Conservation (phyloP, 23 red algal genomes). For the Gracilariopsis chorda region DNA sequence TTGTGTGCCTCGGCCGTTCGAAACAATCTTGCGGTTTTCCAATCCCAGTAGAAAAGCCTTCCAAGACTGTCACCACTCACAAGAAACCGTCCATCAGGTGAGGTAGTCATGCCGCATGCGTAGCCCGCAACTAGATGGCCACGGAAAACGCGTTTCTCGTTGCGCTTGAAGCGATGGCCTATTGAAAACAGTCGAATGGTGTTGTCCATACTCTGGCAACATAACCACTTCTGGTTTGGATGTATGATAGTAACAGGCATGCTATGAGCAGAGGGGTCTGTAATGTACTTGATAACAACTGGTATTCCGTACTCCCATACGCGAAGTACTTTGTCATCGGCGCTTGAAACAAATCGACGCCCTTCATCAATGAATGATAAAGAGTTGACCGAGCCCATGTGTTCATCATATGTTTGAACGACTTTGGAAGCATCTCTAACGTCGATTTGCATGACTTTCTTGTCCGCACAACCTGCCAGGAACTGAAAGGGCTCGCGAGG, state of each 20-base stretch:
- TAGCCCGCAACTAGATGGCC: conserved; percentile 93
- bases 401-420: conserved; percentile 80
- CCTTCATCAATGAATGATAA: conserved; percentile 80
- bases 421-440: conserved; percentile 50
- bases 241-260: conserved; percentile 67
- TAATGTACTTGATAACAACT: conserved; percentile 81
- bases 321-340: conserved; percentile 84
- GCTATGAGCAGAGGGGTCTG: conserved; percentile 60
- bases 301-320: conserved; percentile 95
- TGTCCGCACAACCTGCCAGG: conserved; percentile 75
- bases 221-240: conserved; percentile 73
- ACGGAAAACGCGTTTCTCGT: conserved; percentile 62
- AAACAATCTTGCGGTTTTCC: conserved; percentile 69
- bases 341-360: conserved; percentile 74
- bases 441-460: conserved; percentile 80
- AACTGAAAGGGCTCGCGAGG: conserved; percentile 36
- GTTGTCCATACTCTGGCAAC: conserved; percentile 84
- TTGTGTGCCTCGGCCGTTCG: conserved; percentile 68
- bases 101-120: conserved; percentile 54
- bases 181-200: conserved; percentile 57
- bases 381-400: conserved; percentile 84
- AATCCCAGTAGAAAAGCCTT: conserved; percentile 88
- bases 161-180: conserved; percentile 66
- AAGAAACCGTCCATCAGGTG: conserved; percentile 82
- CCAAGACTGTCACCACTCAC: conserved; percentile 79